Base-by-base conservation (phyloP, 169 alveolate genomes). In the Babesia gibsoni region DNA sequence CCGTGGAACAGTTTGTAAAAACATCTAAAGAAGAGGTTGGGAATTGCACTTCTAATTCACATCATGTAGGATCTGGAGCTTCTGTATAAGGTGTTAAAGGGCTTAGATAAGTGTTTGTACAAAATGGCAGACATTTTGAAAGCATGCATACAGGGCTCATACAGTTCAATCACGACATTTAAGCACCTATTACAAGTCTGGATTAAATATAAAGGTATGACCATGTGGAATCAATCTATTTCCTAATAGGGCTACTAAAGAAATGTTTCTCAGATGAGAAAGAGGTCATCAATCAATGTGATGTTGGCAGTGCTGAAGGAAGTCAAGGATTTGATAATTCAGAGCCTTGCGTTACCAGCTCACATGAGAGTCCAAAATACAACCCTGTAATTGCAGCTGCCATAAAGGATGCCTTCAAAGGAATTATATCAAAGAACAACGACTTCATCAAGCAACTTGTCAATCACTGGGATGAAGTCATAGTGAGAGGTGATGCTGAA, bases 11-110 rank as follows among this genome's bases (percentile, higher is more conserved):
- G 32, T 42, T 77, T 35, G 12, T 77, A 22, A 16, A 29, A 2
- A 25, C 33, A 16, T 43, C 52, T 20, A 54, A 37, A 25, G n/a
- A 45, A 42, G 65, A 20, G 45, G 72, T 61, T 22, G 32, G 72
- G 27, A 2, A 5, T 1, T 1, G 25, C 33, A n/a, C 23, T 0
- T 16, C 23, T 20, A 5, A 9, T 7, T n/a, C 3, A 16, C 45
- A 45, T 0, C 14, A 18, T 35, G 4, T 43, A 77, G 85, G 85
- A 77, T 29, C 14, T 77, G 56, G 27, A 58, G 30, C 6, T 65
- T n/a, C 35, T 77, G 9, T 77, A 77, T 41, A 27, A 30, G 37
- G n/a, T 41, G 0, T n/a, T 65, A 29, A 8, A 25, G 25, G 39
- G 20, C 8, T n/a, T 66, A 2, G 59, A 66, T 23, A 57, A 52